Conservation (phyloP, 495 filamentous ascomycete genomes). For the Annulohypoxylon moriforme region DNA sequence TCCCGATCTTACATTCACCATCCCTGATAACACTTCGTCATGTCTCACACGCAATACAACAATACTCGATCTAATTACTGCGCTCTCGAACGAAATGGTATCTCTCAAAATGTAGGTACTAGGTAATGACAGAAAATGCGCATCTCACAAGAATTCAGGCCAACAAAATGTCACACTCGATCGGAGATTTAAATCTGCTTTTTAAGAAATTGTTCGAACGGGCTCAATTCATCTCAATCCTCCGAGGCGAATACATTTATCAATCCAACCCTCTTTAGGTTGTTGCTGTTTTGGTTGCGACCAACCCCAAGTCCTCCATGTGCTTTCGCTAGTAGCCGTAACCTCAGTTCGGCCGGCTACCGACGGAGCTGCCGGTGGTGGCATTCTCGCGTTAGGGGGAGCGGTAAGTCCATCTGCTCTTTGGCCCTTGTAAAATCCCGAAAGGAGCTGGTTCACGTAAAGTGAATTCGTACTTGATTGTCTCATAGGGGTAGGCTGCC, state of each 20-base stretch:
- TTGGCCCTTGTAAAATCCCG: conserved; percentile 36
- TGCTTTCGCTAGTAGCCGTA: conserved; percentile 34
- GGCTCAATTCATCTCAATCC: conserved; percentile 16
- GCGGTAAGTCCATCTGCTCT: conserved; percentile 13
- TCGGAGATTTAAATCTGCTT: conserved; percentile 9
- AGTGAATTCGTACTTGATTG: conserved; percentile 24
- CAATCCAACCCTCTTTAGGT: conserved; percentile 33
- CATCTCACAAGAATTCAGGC: not conserved
- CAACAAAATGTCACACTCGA: not conserved
- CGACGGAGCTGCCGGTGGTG: conserved; percentile 36
- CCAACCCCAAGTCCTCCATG: conserved; percentile 44
- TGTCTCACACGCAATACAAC: not conserved
- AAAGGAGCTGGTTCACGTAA: conserved; percentile 35
- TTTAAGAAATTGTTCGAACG: not conserved
- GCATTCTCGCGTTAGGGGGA: conserved; percentile 25
- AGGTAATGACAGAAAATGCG: not conserved
- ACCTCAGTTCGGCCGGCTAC: conserved; percentile 33
- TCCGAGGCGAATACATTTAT: conserved; percentile 35
- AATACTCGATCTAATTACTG: not conserved
- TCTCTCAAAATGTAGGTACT: not conserved
- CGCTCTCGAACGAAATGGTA: not conserved
- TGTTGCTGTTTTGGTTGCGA: conserved; percentile 24
- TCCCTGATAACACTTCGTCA: not conserved
- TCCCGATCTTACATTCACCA: not conserved
- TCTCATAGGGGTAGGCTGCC: not conserved